Percentiles rank a stretch among this genome's conserved stretches.
Conservation (phyloP, 2,329 filamentous ascomycete genomes). For the Cytospora paraplurivora region DNA sequence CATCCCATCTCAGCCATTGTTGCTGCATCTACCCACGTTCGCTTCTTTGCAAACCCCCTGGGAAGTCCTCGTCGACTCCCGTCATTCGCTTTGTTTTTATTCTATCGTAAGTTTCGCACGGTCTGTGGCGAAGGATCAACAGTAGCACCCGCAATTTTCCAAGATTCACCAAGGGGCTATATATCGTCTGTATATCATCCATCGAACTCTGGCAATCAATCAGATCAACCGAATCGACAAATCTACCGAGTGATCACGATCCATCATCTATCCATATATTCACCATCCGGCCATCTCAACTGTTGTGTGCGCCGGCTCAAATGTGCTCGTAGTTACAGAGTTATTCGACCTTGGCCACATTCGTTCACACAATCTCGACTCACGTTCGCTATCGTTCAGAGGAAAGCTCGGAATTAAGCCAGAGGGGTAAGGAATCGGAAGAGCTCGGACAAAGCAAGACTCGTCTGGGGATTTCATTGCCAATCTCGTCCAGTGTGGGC, state of each 20-base stretch:
- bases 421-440: slow-evolving; percentile 26
- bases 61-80: slow-evolving; percentile 76
- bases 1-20: slow-evolving; percentile 43
- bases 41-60: slow-evolving; percentile 51
- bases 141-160: slow-evolving; percentile 24
- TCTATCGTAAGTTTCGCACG: slow-evolving; percentile 41
- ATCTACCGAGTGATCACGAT: not conserved
- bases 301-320: slow-evolving; percentile 7
- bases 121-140: slow-evolving; percentile 31
- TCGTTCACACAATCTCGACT: slow-evolving; percentile 28
- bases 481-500: slow-evolving; percentile 18
- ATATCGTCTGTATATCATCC: slow-evolving; percentile 13
- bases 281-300: not conserved
- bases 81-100: slow-evolving; percentile 70
- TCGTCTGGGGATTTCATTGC: slow-evolving; percentile 7
- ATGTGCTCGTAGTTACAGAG: slow-evolving; percentile 23
- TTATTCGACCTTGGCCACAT: slow-evolving; percentile 32
- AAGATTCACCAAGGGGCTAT: slow-evolving; percentile 22
- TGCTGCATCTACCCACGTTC: slow-evolving; percentile 50
- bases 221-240: not conserved
- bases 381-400: slow-evolving; percentile 44
- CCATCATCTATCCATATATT: not conserved
- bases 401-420: slow-evolving; percentile 26
- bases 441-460: slow-evolving; percentile 17
- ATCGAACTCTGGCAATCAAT: slow-evolving; percentile 19